Percentiles rank a stretch among this genome's conserved stretches.
phyloP scores from a whole-genome alignment of 2,329 filamentous ascomycete genomes.

The Rhynchosporium secalis region DNA sequence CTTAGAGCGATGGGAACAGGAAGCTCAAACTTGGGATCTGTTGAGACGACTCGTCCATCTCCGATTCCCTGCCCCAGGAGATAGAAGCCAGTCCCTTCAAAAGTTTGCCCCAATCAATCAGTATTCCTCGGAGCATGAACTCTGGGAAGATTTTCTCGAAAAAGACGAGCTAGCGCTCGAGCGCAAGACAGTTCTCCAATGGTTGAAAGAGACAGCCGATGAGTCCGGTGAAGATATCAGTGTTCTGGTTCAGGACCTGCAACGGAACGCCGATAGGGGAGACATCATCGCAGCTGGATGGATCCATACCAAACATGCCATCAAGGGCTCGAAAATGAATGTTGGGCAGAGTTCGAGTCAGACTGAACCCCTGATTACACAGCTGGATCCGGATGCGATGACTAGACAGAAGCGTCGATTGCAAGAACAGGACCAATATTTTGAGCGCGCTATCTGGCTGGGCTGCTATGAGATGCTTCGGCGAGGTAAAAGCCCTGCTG shows the following conservation, averaged over 20 bases:
- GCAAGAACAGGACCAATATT: constrained; percentile 81
- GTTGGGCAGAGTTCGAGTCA: constrained; percentile 54
- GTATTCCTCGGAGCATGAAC: constrained; percentile 59
- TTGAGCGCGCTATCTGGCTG: constrained; percentile 88
- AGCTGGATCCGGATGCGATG: constrained; percentile 89
- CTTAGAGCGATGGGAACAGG: constrained; percentile 70
- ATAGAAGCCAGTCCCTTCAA: constrained; percentile 27
- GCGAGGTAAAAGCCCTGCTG: constrained; percentile 71
- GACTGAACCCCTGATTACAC: constrained; percentile 71
- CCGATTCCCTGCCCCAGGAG: constrained; percentile 53
- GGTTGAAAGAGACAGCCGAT: constrained; percentile 78
- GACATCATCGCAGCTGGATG: constrained; percentile 86
- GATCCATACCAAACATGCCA: constrained; percentile 85
- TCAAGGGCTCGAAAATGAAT: constrained; percentile 71
- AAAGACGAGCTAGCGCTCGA: constrained; percentile 74
- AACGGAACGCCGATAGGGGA: constrained; percentile 73
- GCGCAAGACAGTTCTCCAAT: constrained; percentile 77
- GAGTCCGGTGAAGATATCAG: constrained; percentile 69
- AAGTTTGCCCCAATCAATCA: constrained; percentile 43
- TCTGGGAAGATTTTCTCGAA: constrained; percentile 74
- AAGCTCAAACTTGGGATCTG: constrained; percentile 89
- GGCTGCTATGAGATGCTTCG: constrained; percentile 93
- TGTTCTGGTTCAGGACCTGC: constrained; percentile 72
- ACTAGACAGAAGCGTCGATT: constrained; percentile 75
- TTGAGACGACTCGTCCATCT: constrained; percentile 64